Base-by-base conservation (phyloP, 495 filamentous ascomycete genomes). In the Neurospora africana region DNA sequence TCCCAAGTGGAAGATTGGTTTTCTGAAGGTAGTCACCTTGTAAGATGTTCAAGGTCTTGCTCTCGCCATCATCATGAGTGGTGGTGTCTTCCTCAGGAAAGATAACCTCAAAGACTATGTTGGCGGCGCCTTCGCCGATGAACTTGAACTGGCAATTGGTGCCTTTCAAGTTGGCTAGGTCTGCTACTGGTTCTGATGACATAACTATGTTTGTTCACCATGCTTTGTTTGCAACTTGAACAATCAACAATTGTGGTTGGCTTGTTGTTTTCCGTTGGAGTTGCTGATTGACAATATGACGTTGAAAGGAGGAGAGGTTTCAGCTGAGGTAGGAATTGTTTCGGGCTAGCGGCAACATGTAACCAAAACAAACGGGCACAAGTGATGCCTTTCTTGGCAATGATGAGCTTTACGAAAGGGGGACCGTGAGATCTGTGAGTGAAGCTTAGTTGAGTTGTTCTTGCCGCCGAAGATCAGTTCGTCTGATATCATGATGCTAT, bases 61-160 rank as follows among this genome's bases (percentile, higher is more conserved):
- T n/a, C 19, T 35, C 73, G 69, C 65, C 67, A 58, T 21, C 74
- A 40, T 53, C 75, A 23, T 30, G 38, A n/a, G 33, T 72, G 72
- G 47, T 79, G 76, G 0, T 9, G 53, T 33, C 27, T 61, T 61
- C 19, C 19, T 10, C 13, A 4, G 80, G 78, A 33, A 84, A 75
- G 23, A 79, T 76, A 70, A 91, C 85, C 43, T 86, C 84, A 75
- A 91, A 93, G 76, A 93, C 89, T 67, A 89, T 81, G 77, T 93
- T 93, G 38, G 91, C 90, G 58, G 90, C 90, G 17, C 91, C 91
- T 78, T 93, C 91, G 3, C 81, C 83, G 1, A 85, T 76, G 47
- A 84, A 79, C 27, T 74, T 74, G 73, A 79, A 83, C n/a, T 70
- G 33, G 35, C 39, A 74, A 30, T 71, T 39, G 13, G 69, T 23